phyloP scores from a whole-genome alignment of 2,329 filamentous ascomycete genomes.

The Ophiocordyceps camponoti-floridani region DNA sequence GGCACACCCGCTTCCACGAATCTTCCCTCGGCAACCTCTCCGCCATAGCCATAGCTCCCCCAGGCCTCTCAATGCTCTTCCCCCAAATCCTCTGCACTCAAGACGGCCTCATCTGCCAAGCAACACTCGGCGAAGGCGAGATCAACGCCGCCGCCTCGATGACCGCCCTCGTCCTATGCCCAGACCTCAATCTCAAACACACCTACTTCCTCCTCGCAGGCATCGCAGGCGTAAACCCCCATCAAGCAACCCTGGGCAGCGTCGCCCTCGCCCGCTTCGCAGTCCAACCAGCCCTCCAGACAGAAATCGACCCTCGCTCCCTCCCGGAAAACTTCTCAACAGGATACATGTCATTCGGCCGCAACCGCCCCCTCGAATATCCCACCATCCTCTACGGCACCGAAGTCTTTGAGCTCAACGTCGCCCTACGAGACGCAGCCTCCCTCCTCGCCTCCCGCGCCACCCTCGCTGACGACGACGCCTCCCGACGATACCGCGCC shows the following conservation, averaged over 20 bases:
- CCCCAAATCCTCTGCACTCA: conserved; percentile 46
- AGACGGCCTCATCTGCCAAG: conserved; percentile 44
- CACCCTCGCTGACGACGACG: conserved; percentile 29
- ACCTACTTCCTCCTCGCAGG: conserved; percentile 59
- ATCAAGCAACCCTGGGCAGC: conserved; percentile 43
- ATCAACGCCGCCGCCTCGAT: conserved; percentile 59
- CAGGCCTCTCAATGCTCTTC: conserved; percentile 47
- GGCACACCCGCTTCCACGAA: conserved; percentile 33
- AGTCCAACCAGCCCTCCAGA: conserved; percentile 58
- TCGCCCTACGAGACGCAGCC: conserved; percentile 34
- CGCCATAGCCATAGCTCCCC: conserved; percentile 36
- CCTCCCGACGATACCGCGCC: conserved; percentile 32
- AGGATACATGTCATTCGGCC: conserved; percentile 51
- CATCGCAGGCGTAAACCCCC: conserved; percentile 59
- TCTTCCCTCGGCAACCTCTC: conserved; percentile 34
- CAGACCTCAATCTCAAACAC: conserved; percentile 41
- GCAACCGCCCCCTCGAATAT: conserved; percentile 33
- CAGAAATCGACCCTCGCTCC: conserved; percentile 56
- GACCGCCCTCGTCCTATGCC: conserved; percentile 42
- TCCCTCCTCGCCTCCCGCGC: conserved; percentile 31
- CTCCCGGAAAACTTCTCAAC: conserved; percentile 46
- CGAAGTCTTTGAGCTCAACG: conserved; percentile 51
- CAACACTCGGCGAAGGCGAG: conserved; percentile 50
- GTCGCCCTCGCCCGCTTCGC: conserved; percentile 53
- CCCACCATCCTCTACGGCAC: conserved; percentile 45